Percentiles rank a stretch among this genome's conserved stretches.
Evolutionary conservation across 2,329 filamentous ascomycete species (phyloP).

Genomic region (Coniella lustricola): DNA sequence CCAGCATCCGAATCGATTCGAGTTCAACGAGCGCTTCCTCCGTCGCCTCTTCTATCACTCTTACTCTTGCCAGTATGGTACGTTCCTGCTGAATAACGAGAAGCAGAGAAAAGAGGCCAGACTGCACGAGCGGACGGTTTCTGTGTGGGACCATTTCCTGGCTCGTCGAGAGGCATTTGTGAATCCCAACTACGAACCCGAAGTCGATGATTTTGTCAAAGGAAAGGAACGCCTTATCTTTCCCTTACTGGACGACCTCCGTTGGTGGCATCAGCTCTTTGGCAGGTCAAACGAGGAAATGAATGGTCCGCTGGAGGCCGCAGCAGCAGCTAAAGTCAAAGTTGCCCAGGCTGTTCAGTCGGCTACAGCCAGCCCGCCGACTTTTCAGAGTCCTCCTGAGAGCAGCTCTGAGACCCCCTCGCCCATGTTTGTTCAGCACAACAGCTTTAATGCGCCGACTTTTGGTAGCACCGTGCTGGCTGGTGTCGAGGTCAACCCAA

Average conservation of each 20-base stretch:
- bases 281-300: constrained; percentile 85
- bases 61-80: constrained; percentile 94
- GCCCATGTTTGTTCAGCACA: constrained; percentile 28
- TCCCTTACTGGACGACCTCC: constrained; percentile 66
- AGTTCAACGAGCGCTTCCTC: constrained; percentile 93
- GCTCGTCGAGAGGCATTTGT: constrained; percentile 72
- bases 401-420: constrained; percentile 22
- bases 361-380: constrained; percentile 33
- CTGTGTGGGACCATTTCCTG: constrained; percentile 95
- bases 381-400: constrained; percentile 28
- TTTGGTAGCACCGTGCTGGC: constrained; percentile 14
- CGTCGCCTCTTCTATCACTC: constrained; percentile 85
- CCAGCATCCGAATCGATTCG: constrained; percentile 82
- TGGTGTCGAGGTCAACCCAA: constrained; percentile 10
- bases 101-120: constrained; percentile 70
- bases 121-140: constrained; percentile 66
- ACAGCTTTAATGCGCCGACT: constrained; percentile 4
- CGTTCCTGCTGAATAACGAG: constrained; percentile 92
- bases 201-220: constrained; percentile 69
- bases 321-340: constrained; percentile 41
- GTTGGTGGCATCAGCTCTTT: constrained; percentile 91
- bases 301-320: constrained; percentile 62
- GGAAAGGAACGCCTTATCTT: constrained; percentile 81
- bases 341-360: constrained; percentile 25
- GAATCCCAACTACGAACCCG: constrained; percentile 70